Evolutionary conservation across 1,139 yeast genomes (phyloP).

Genomic region (Yamadazyma dendronema): DNA sequence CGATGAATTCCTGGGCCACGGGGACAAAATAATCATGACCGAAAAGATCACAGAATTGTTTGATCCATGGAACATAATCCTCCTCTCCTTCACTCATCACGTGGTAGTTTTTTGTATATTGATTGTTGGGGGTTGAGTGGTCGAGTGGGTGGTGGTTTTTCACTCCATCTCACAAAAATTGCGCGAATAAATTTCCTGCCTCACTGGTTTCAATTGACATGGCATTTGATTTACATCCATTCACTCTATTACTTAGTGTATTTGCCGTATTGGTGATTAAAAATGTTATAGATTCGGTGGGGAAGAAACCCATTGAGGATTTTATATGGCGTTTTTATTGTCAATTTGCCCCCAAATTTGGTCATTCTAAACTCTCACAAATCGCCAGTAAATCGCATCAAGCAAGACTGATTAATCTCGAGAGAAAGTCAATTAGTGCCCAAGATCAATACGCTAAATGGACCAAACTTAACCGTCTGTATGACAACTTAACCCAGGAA

Average conservation of each 20-base stretch:
- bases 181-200: slow-evolving; percentile 1
- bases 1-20: slow-evolving; percentile 88
- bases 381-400: slow-evolving; percentile 43
- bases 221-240: slow-evolving; percentile 29
- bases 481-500: slow-evolving; percentile 57
- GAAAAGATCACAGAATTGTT: slow-evolving; percentile 79
- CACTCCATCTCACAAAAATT: slow-evolving; percentile 2
- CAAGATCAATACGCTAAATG: slow-evolving; percentile 95
- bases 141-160: neutral
- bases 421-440: slow-evolving; percentile 68
- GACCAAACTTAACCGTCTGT: slow-evolving; percentile 84
- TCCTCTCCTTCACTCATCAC: slow-evolving; percentile 51
- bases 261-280: slow-evolving; percentile 32
- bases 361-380: slow-evolving; percentile 28
- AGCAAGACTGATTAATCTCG: slow-evolving; percentile 46
- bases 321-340: slow-evolving; percentile 42
- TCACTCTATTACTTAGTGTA: slow-evolving; percentile 25
- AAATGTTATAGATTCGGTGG: slow-evolving; percentile 29
- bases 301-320: slow-evolving; percentile 35
- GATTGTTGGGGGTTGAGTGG: neutral
- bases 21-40: slow-evolving; percentile 95
- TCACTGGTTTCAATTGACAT: neutral
- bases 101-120: slow-evolving; percentile 28
- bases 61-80: slow-evolving; percentile 83
- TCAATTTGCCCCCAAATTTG: slow-evolving; percentile 31